Percentiles rank a stretch among this genome's conserved stretches.
Conservation (phyloP, 371 early-diverging fungal genomes). For the Syncephalastrum sp. region DNA sequence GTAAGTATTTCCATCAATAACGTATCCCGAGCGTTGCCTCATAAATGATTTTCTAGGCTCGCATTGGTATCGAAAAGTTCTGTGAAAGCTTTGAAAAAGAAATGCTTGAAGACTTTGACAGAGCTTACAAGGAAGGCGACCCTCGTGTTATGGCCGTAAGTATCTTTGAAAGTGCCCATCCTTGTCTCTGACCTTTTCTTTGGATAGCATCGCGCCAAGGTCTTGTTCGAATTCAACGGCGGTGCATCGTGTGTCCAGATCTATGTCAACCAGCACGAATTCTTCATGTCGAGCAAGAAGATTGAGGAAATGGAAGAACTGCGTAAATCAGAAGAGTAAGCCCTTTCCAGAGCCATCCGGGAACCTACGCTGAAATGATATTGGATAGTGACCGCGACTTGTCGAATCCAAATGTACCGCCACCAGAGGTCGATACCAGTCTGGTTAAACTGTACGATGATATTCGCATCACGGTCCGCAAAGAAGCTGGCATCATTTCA, state of each 20-base stretch:
- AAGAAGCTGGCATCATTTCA: conserved; percentile 88
- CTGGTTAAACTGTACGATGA: conserved; percentile 81
- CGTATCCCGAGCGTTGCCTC: not conserved
- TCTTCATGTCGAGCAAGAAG: conserved; percentile 84
- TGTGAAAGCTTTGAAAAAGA: conserved; percentile 91
- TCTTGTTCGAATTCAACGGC: conserved; percentile 92
- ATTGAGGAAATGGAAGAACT: conserved; percentile 57
- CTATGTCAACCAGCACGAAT: conserved; percentile 95
- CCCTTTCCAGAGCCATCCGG: not conserved
- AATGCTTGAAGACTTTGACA: conserved; percentile 84
- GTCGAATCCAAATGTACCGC: conserved; percentile 47
- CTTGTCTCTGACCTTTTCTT: not conserved
- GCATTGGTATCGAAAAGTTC: conserved; percentile 82
- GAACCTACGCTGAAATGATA: not conserved
- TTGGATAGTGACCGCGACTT: conserved; percentile 31
- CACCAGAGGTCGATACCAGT: conserved; percentile 76
- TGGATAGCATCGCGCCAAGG: conserved; percentile 75
- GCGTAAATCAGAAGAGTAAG: conserved; percentile 47
- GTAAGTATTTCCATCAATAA: conserved; percentile 34
- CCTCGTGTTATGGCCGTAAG: conserved; percentile 66
- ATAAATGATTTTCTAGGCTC: conserved; percentile 47
- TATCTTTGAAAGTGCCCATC: not conserved
- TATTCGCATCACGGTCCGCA: conserved; percentile 73
- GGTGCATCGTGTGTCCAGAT: conserved; percentile 91
- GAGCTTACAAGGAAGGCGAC: conserved; percentile 75